These are phyloP conservation scores for Mimosa bimucronata DNA, from an alignment of 306 rosid species.

Conservation along the genomic window DNA sequence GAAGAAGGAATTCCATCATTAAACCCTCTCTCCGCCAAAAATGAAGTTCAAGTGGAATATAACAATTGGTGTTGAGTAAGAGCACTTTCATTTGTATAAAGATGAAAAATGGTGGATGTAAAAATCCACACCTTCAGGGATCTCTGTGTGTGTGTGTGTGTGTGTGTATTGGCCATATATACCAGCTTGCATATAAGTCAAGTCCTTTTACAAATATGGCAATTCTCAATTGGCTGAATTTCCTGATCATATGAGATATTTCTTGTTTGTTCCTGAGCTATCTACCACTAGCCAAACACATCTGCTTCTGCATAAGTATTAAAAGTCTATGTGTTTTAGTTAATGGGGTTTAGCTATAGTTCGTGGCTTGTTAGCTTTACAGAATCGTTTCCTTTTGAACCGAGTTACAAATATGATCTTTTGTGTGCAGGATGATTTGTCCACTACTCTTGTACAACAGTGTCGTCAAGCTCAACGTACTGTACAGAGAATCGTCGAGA, in stretches of 20 bases:
- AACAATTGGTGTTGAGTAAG: not conserved
- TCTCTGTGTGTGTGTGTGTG: not conserved
- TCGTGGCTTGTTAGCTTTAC: not conserved
- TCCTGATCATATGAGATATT: not conserved
- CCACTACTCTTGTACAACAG: constrained; percentile 87
- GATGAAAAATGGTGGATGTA: not conserved
- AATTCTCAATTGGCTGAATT: not conserved
- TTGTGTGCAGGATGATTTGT: constrained; percentile 81
- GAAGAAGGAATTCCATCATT: not conserved
- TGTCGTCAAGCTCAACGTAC: constrained; percentile 73
- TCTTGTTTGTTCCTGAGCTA: not conserved
- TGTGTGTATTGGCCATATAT: not conserved
- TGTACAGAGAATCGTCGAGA: constrained; percentile 77
- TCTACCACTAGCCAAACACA: not conserved
- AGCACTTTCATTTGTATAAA: not conserved
- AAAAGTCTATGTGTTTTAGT: not conserved
- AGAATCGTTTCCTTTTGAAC: not conserved
- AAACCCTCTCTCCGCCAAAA: not conserved
- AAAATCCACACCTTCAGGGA: not conserved
- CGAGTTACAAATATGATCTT: constrained; percentile 8
- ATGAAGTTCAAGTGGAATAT: not conserved
- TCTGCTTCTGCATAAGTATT: not conserved
- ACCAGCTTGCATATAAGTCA: not conserved
- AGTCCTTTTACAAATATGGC: not conserved
- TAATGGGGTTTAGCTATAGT: constrained; percentile 4